Percentiles rank a stretch among this genome's conserved stretches.
These are phyloP conservation scores for Syzygium syzygioides DNA, from an alignment of 441 rosid genomes.

Conservation along the genomic window DNA sequence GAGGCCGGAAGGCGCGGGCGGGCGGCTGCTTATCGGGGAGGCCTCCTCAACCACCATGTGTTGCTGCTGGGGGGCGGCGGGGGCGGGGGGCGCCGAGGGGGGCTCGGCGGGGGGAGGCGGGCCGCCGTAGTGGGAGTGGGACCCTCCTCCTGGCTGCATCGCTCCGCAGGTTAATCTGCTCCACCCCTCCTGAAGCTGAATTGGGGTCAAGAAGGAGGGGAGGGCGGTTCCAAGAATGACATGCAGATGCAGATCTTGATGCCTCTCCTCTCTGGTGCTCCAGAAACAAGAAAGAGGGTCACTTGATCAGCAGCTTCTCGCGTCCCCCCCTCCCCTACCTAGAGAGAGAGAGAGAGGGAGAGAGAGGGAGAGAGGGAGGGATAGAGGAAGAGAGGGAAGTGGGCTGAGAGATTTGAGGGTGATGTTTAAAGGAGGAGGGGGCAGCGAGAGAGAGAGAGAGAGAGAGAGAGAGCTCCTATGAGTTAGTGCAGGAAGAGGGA, in stretches of 20 bases:
- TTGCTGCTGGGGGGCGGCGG: conserved; percentile 15
- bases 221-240: background rate
- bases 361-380: background rate
- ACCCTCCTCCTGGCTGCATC: conserved; percentile 59
- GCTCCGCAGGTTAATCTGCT: conserved; percentile 11
- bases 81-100: background rate
- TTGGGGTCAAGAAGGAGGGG: background rate
- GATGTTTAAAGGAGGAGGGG: background rate
- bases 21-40: conserved; percentile 82
- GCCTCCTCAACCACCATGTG: conserved; percentile 60
- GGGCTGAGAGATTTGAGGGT: background rate
- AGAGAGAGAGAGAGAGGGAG: background rate
- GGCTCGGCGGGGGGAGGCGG: conserved; percentile 3
- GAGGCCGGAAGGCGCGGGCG: conserved; percentile 45
- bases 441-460: conserved; percentile 9
- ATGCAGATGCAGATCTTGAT: background rate
- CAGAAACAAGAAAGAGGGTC: background rate
- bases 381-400: conserved; percentile 4
- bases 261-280: background rate
- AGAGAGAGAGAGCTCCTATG: conserved; percentile 16
- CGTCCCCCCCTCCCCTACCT: background rate
- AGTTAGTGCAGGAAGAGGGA: conserved; percentile 28
- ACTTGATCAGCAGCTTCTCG: background rate
- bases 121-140: conserved; percentile 26
- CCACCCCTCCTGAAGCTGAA: conserved; percentile 10